phyloP scores from a whole-genome alignment of 768 basidiomycete species.

The Peribolospora kevripleyi region DNA sequence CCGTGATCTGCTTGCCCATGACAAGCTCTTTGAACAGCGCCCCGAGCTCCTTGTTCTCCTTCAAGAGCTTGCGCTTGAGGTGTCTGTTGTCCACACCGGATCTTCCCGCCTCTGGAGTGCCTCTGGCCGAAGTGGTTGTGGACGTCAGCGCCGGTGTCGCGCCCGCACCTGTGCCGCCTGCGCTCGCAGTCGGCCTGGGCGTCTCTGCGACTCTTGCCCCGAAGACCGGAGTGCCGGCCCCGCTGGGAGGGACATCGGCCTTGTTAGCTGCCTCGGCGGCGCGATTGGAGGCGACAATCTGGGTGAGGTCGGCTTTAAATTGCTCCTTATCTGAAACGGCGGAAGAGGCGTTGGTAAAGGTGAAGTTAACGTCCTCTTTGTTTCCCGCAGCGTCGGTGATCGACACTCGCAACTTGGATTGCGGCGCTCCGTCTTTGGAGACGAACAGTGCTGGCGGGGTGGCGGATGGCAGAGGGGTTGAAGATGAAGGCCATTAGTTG shows the following conservation, averaged over 20 bases:
- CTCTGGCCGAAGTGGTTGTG: conserved; percentile 17
- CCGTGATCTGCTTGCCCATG: conserved; percentile 55
- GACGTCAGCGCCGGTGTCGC: conserved; percentile 26
- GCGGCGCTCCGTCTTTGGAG: no score
- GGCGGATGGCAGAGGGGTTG: no score
- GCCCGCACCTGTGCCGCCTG: conserved; percentile 16
- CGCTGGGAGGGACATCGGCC: conserved; percentile 12
- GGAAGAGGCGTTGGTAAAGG: conserved; percentile 31
- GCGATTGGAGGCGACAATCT: conserved; percentile 51
- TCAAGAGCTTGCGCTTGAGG: conserved; percentile 28
- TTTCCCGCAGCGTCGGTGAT: conserved; percentile 7
- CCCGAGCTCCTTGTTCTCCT: conserved; percentile 52
- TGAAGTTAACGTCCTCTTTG: conserved; percentile 19
- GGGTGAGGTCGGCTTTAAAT: conserved; percentile 56
- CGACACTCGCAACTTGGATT: no score
- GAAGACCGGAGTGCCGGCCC: conserved; percentile 28
- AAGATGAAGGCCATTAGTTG: no score
- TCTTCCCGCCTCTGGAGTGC: neutral
- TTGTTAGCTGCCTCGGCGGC: conserved; percentile 20
- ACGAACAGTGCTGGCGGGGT: no score
- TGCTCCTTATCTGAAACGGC: conserved; percentile 50
- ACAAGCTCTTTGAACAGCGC: conserved; percentile 72
- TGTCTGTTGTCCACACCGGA: neutral
- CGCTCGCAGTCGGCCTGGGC: conserved; percentile 14
- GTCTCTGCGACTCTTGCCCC: conserved; percentile 11